Evolutionary conservation across 129 eudicot genomes (phyloP), one percentile per base, ranked within the genome.

Genomic region (Erigeron canadensis): DNA sequence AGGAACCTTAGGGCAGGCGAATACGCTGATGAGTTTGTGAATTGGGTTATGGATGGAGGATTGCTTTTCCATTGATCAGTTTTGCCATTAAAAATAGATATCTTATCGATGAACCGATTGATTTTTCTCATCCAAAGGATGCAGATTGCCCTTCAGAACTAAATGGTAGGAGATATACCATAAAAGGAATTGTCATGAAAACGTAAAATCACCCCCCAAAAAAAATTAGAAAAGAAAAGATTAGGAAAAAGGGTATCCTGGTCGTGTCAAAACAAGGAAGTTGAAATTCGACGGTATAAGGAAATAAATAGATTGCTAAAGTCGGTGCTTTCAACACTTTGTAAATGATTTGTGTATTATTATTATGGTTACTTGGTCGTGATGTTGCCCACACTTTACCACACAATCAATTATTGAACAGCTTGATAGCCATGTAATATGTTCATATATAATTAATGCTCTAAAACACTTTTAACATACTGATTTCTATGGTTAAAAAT

Each of bases 91-190:
- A 69, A 39, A 53, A 68, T 63, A 39, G 40, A 63, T 51, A 38
- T 63, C 13, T 63, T 39, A 63, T 12, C n/a, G 47, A 55, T 57
- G 48, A 77, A 42, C 57, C 65, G 23, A 23, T 73, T 40, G 63
- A 8, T n/a, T 64, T 69, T 75, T 47, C 79, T 75, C 85, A 47
- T 86, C 90, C 90, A 63, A 88, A 91, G 93, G 96, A 86, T 84
- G 96, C 72, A 78, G 75, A 39, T 71, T 57, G 65, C 56, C 67
- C 59, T 53, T 73, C 73, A 45, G 50, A 55, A 74, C n/a, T 75
- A 80, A 87, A 61, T 70, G 73, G 70, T 64, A 55, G 71, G 59
- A 59, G 60, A 61, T 15, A 15, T 63, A 39, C 65, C 74, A 53
- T 70, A 3, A 38, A n/a, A n/a, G 18, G 16, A 46, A 22, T 3